phyloP scores from a whole-genome alignment of 148 eudicot species.

The Persicaria maculosa region DNA sequence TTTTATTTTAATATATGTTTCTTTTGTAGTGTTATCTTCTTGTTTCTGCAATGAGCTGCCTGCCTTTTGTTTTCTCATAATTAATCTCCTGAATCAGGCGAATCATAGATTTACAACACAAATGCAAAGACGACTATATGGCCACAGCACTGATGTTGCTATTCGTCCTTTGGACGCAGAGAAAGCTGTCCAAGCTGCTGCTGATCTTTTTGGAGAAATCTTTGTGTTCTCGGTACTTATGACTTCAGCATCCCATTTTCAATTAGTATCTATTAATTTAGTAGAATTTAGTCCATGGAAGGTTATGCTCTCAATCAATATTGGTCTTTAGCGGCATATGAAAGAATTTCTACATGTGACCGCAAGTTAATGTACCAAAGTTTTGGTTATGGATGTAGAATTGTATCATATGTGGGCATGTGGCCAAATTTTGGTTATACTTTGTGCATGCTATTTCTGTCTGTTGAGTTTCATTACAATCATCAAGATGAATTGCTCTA shows the following conservation, averaged over 20 bases:
- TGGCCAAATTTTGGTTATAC: background rate
- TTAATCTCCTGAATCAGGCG: conserved; percentile 34
- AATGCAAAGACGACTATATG: conserved; percentile 75
- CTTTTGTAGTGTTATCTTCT: background rate
- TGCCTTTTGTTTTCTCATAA: conserved; percentile 2
- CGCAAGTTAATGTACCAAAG: background rate
- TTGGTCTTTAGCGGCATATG: background rate
- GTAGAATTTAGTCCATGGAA: background rate
- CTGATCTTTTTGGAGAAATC: conserved; percentile 84
- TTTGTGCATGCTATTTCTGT: background rate
- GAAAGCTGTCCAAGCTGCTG: conserved; percentile 88
- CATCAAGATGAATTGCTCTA: background rate
- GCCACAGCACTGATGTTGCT: conserved; percentile 78
- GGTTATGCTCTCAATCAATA: background rate
- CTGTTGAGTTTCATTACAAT: background rate
- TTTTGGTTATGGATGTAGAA: background rate
- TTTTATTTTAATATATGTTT: background rate
- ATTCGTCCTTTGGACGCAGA: conserved; percentile 86
- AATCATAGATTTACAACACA: conserved; percentile 72
- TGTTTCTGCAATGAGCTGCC: background rate
- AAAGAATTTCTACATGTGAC: background rate
- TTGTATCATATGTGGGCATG: background rate
- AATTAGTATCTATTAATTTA: background rate
- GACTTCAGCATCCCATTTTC: background rate
- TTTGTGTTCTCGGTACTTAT: conserved; percentile 66